A percentile compares a stretch with the other conserved stretches of the same genome.
These are phyloP conservation scores for Quercus engelmannii DNA, from an alignment of 306 rosid species.

Conservation along the genomic window DNA sequence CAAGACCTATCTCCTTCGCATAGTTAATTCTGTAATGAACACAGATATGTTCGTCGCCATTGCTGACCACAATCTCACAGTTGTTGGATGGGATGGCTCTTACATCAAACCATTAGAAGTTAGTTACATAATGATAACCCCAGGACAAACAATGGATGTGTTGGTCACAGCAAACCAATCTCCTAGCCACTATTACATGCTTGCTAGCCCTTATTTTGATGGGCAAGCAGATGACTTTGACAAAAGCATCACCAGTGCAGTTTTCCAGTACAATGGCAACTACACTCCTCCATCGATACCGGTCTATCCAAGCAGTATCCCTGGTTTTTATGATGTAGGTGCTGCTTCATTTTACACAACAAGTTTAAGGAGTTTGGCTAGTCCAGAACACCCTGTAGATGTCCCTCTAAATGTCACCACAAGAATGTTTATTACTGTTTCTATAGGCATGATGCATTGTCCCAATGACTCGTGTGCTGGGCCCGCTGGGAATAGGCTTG, in stretches of 20 bases:
- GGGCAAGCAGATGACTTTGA: conserved; percentile 23
- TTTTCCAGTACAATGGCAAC: conserved; percentile 34
- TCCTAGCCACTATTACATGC: conserved; percentile 40
- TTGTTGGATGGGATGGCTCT: conserved; percentile 41
- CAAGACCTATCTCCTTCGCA: conserved; percentile 43
- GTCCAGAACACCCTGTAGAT: conserved; percentile 20
- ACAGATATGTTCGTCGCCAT: conserved; percentile 37
- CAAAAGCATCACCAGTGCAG: conserved; percentile 40
- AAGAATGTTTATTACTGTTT: conserved; percentile 22
- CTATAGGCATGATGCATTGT: conserved; percentile 35
- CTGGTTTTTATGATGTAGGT: conserved; percentile 23
- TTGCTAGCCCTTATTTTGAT: conserved; percentile 28
- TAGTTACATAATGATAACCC: conserved; percentile 41
- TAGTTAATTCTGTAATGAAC: conserved; percentile 42
- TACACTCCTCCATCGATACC: conserved; percentile 8
- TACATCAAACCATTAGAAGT: conserved; percentile 32
- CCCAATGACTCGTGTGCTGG: conserved; percentile 34
- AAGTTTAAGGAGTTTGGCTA: conserved; percentile 29
- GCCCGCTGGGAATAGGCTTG: conserved; percentile 36
- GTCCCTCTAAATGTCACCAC: conserved; percentile 39
- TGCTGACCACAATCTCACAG: conserved; percentile 40
- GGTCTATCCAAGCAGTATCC: conserved; percentile 21
- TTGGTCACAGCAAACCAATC: conserved; percentile 41
- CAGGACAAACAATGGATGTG: conserved; percentile 48
- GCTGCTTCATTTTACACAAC: conserved; percentile 24